Percentiles rank a stretch among this genome's conserved stretches.
Evolutionary conservation across 345 rosid genomes (phyloP).

Genomic region (Salix purpurea): DNA sequence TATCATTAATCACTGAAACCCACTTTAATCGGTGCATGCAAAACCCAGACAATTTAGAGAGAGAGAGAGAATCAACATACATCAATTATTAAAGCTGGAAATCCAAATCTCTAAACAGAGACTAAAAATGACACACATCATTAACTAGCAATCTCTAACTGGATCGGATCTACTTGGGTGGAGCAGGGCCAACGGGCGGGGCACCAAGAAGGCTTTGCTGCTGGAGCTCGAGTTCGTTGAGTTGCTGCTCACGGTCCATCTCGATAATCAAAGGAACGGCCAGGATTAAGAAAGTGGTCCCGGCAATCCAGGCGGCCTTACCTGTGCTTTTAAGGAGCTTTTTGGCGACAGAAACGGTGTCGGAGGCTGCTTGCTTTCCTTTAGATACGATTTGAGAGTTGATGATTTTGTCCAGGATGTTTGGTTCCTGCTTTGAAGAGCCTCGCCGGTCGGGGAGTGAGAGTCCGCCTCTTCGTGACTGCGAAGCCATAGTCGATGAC

Average conservation of each 20-base stretch:
- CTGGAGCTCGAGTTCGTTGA: conserved; percentile 62
- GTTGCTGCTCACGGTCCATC: conserved; percentile 66
- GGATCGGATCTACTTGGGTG: conserved; percentile 2
- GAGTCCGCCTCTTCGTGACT: neutral
- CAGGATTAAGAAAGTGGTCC: conserved; percentile 66
- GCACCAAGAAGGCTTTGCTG: conserved; percentile 67
- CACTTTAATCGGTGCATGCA: neutral
- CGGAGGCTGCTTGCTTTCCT: conserved; percentile 54
- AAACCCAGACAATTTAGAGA: neutral
- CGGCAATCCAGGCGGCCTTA: conserved; percentile 80
- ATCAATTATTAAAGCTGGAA: neutral
- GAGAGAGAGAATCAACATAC: neutral
- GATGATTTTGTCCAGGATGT: conserved; percentile 37
- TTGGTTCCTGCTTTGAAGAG: conserved; percentile 22
- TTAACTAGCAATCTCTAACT: conserved; percentile 10
- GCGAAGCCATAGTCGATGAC: neutral
- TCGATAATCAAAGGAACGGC: conserved; percentile 60
- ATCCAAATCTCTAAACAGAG: neutral
- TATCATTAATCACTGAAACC: neutral
- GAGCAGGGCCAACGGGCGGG: conserved; percentile 30
- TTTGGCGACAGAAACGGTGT: conserved; percentile 56
- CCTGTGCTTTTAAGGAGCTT: conserved; percentile 80
- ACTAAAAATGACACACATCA: neutral
- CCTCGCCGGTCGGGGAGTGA: conserved; percentile 10
- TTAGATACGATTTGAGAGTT: conserved; percentile 40